Percentiles rank a stretch among this genome's conserved stretches.
Evolutionary conservation across 345 rosid species (phyloP).

Genomic region (Populus nigra): DNA sequence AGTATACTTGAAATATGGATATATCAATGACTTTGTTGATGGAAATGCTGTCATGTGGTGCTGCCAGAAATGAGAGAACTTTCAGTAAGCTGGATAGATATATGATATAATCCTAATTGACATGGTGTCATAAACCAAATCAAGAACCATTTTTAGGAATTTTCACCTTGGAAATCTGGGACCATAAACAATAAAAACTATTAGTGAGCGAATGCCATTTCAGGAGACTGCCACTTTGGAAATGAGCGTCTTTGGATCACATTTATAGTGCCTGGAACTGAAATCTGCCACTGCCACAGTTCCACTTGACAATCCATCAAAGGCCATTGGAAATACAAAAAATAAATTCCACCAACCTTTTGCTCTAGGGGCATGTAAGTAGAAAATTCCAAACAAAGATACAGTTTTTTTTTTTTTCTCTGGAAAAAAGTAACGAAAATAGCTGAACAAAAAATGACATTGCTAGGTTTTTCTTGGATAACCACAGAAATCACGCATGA

Average conservation of each 20-base stretch:
- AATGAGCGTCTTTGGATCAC: neutral
- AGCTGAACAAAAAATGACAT: neutral
- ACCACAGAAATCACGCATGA: neutral
- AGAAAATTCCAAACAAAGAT: neutral
- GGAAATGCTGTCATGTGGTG: neutral
- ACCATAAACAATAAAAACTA: neutral
- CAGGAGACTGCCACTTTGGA: constrained; percentile 21
- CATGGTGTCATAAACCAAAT: neutral
- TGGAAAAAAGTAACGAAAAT: neutral
- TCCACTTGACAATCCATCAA: neutral
- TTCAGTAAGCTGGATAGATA: neutral
- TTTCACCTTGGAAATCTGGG: neutral
- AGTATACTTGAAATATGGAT: neutral
- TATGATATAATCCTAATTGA: neutral
- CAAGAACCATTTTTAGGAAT: neutral
- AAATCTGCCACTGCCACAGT: neutral
- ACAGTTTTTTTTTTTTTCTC: neutral
- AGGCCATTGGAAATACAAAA: neutral
- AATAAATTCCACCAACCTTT: neutral
- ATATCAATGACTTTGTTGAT: neutral
- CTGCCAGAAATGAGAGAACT: neutral
- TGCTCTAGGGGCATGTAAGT: neutral
- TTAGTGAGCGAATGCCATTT: neutral
- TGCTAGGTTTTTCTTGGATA: neutral
- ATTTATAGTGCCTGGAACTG: neutral